A percentile compares a stretch with the other conserved stretches of the same genome.
Evolutionary conservation across 108 stramenopile species (phyloP).

Genomic region (Skeletonema potamos): DNA sequence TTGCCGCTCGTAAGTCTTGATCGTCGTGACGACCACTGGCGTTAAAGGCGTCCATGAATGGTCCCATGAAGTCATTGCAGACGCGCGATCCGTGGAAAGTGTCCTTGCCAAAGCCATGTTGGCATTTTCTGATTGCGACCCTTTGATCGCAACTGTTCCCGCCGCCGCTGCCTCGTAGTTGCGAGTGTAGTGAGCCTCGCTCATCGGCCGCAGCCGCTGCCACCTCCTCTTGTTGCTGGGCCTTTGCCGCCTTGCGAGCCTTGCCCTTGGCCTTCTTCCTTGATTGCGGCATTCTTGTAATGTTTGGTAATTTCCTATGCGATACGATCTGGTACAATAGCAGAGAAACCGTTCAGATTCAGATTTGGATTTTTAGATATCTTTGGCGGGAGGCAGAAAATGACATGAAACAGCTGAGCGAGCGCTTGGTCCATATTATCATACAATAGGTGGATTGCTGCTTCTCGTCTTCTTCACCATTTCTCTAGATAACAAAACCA

Average conservation of each 20-base stretch:
- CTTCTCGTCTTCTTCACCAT: no score
- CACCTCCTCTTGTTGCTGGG: not conserved
- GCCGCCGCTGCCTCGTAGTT: not conserved
- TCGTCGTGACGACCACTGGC: not conserved
- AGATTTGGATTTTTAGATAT: no score
- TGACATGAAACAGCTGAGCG: no score
- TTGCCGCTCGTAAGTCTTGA: not conserved
- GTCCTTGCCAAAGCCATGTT: not conserved
- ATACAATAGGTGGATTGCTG: no score
- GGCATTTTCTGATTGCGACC: not conserved
- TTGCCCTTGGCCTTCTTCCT: not conserved
- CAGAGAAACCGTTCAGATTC: no score
- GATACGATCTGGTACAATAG: no score
- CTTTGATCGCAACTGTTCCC: not conserved
- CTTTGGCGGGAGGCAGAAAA: no score
- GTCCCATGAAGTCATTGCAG: not conserved
- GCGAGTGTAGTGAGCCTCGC: not conserved
- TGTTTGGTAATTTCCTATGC: no score
- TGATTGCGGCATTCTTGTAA: not conserved
- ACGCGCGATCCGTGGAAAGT: not conserved
- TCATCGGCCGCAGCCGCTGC: not conserved
- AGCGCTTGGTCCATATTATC: no score
- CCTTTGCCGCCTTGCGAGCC: not conserved
- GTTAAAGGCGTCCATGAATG: not conserved
- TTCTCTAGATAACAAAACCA: no score